Evolutionary conservation across 805 yeast species (phyloP), one percentile per base, ranked within the genome.

Genomic region (Ogataea glucozyma): DNA sequence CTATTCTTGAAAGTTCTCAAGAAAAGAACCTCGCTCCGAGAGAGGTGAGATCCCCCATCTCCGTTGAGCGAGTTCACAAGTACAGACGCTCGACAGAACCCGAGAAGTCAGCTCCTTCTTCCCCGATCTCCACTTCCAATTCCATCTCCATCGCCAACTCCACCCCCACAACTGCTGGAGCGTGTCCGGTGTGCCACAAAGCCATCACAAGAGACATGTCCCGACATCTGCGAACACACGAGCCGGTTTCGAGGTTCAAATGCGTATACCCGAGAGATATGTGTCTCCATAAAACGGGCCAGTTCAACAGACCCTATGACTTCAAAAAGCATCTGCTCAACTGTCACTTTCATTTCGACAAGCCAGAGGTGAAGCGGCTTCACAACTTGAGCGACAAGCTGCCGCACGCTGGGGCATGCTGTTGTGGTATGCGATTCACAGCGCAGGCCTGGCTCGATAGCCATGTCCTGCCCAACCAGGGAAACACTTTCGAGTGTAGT

Each of bases 301-400:
- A 69, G 53, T 81, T 81, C 65, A 81, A 81, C 61, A 66, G 88
- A 37, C 84, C 83, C 5, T 81, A 81, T 57, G 88, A 81, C 57
- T 79, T 68, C 66, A 81, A 81, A 55, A 81, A 81, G 54, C 88
- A 81, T 55, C 60, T 81, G 41, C 62, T 81, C 30, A 82, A 80
- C 55, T 66, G 73, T 40, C 88, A 81, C 51, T 81, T 81, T 56
- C 58, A 57, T 35, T 80, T 79, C 56, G 81, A 78, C 49, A 67
- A 76, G 44, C 65, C 66, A 4, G 56, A 62, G 26, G 70, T 71
- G 9, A 70, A 71, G 39, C 66, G 67, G 31, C 60, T 70, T 42
- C 76, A 75, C 45, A 78, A 76, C 43, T 60, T 81, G 43, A 70
- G 68, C 39, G 82, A 78, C 42, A 80, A 80, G 55, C 63, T 81